Evolutionary conservation across 805 yeast species (phyloP).

Genomic region (Suhomyces sp.): DNA sequence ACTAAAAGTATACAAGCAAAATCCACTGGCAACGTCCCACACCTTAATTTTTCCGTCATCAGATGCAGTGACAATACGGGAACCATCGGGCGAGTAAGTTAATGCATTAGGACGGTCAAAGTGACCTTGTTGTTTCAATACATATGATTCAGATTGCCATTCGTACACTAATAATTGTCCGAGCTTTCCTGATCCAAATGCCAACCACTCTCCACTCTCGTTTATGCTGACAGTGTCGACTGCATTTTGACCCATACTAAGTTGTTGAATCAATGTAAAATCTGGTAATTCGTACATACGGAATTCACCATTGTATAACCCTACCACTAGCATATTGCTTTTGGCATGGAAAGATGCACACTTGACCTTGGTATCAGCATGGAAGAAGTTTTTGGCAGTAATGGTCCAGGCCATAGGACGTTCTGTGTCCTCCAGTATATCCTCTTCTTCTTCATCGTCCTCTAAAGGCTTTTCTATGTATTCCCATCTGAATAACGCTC

Average conservation of each 20-base stretch:
- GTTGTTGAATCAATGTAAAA: conserved; percentile 76
- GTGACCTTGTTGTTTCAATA: conserved; percentile 95
- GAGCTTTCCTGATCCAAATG: conserved; percentile 84
- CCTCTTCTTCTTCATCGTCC: conserved; percentile 41
- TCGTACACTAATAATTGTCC: conserved; percentile 97
- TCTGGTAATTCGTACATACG: conserved; percentile 84
- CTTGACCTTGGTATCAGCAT: conserved; percentile 66
- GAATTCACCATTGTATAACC: conserved; percentile 87
- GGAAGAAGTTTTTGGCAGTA: conserved; percentile 70
- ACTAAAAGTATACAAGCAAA: conserved; percentile 85
- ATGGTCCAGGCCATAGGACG: conserved; percentile 74
- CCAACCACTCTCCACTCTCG: conserved; percentile 91
- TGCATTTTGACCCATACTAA: conserved; percentile 89
- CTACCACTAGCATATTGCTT: conserved; percentile 76
- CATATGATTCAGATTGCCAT: conserved; percentile 97
- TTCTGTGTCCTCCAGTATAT: conserved; percentile 34
- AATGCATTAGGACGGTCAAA: conserved; percentile 84
- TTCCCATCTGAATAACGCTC: conserved; percentile 92
- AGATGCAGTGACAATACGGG: conserved; percentile 86
- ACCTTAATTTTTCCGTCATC: conserved; percentile 97
- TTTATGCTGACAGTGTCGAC: conserved; percentile 82
- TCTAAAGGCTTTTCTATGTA: conserved; percentile 60
- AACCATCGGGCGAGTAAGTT: conserved; percentile 92
- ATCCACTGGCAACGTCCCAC: conserved; percentile 93
- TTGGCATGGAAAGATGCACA: conserved; percentile 82